These are phyloP conservation scores for Rhazya stricta DNA, from an alignment of 257 asterid species.

Conservation along the genomic window DNA sequence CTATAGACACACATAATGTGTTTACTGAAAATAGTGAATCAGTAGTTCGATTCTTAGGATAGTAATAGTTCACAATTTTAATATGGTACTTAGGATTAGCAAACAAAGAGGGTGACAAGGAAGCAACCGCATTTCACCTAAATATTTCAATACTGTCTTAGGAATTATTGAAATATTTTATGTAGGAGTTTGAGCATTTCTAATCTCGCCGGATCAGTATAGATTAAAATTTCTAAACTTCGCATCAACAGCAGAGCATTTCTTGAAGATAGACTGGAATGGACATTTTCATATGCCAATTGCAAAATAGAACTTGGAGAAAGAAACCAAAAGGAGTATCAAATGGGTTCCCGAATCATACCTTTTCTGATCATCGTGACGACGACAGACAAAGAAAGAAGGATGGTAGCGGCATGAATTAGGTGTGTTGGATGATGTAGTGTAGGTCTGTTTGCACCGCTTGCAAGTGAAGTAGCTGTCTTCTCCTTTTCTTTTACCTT, in stretches of 20 bases:
- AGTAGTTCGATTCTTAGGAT: neutral
- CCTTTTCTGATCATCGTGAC: conserved; percentile 97
- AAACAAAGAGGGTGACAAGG: neutral
- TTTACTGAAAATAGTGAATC: neutral
- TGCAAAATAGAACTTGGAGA: neutral
- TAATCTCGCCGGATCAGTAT: neutral
- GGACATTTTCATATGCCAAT: neutral
- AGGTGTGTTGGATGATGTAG: conserved; percentile 41
- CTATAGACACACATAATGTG: neutral
- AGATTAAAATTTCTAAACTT: neutral
- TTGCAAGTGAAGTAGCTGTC: conserved; percentile 41
- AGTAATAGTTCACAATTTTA: neutral
- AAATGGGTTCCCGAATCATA: neutral
- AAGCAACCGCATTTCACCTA: neutral
- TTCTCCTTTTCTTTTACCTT: conserved; percentile 11
- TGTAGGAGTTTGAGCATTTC: neutral
- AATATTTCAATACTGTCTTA: neutral
- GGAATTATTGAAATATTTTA: neutral
- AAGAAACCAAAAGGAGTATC: neutral
- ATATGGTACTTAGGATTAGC: neutral
- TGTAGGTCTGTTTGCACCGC: conserved; percentile 59
- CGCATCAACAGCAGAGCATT: neutral
- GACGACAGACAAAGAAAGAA: conserved; percentile 90
- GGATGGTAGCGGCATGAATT: conserved; percentile 83
- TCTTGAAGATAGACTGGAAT: neutral